These are phyloP conservation scores for Cercospora brassicicola DNA, from an alignment of 2,329 filamentous ascomycete genomes.

Conservation along the genomic window DNA sequence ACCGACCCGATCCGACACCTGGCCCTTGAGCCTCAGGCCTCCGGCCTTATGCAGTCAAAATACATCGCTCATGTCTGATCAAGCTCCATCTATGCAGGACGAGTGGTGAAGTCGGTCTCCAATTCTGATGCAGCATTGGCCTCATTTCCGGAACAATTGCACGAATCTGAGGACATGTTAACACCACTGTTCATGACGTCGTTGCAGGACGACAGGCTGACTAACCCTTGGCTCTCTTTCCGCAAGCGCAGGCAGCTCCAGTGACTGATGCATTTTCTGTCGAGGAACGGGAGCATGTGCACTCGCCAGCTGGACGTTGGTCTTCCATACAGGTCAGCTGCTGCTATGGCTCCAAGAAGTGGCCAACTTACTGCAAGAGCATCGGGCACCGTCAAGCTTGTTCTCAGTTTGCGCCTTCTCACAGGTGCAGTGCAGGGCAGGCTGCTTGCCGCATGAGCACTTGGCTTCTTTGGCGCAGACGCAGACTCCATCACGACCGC, in stretches of 20 bases:
- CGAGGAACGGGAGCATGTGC: conserved; percentile 73
- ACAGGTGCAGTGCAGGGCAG: conserved; percentile 83
- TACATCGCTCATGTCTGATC: no score
- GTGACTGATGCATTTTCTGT: conserved; percentile 65
- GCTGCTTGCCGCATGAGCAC: conserved; percentile 80
- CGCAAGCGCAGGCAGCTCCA: conserved; percentile 72
- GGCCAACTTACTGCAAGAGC: conserved; percentile 68
- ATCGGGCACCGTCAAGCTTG: conserved; percentile 67
- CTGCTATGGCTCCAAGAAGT: not conserved
- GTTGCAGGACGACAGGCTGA: not conserved
- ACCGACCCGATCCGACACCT: not conserved
- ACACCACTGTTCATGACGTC: not conserved
- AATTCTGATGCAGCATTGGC: conserved; percentile 14
- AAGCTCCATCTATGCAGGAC: not conserved
- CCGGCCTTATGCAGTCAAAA: not conserved
- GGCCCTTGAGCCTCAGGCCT: not conserved
- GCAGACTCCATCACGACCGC: conserved; percentile 55
- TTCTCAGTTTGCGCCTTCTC: conserved; percentile 76
- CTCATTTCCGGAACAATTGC: conserved; percentile 21
- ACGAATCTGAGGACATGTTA: conserved; percentile 15
- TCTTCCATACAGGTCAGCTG: conserved; percentile 40
- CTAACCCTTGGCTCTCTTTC: conserved; percentile 54
- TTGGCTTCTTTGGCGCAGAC: conserved; percentile 49
- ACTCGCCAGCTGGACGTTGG: conserved; percentile 73
- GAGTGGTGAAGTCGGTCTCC: conserved; percentile 27